Evolutionary conservation across 2,329 filamentous ascomycete genomes (phyloP), one percentile per base, ranked within the genome.

Genomic region (Sphaerulina musiva): DNA sequence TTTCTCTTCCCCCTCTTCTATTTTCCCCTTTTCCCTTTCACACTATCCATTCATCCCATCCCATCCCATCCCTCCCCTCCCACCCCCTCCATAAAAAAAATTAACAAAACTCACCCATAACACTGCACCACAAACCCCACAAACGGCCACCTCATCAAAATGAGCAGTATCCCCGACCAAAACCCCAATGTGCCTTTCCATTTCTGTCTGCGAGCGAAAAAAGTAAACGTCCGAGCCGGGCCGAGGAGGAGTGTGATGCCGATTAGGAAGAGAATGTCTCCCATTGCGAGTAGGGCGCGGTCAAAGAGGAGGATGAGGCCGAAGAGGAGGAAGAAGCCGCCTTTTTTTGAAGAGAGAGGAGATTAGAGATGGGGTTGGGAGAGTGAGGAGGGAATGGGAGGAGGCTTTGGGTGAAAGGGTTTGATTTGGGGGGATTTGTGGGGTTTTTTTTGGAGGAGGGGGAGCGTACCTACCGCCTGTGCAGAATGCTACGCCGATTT

Each of bases 251-350:
- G 86, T 31, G 91, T 95, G 26, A 98, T 83, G 71, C 93, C 93
- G 75, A 95, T 89, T 51, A 98, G 83, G 79, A 98, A 97, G 71
- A 98, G 89, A 72, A 98, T 95, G 69, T 97, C 97, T 75, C 93
- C 93, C 93, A 97, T 97, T 63, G 92, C 92, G 53, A 98, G 83
- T 89, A 97, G 91, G 67, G 93, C 89, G 62, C 93, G 84, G 74
- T 98, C 93, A 76, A 98, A 98, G 77, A 98, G 97, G 74, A 98
- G 82, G 74, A 98, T 80, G 8, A 98, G 89, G 57, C 93, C 93
- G 68, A 89, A 88, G 69, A 96, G 81, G 54, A 98, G 82, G 79
- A 98, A 98, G 78, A 97, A 85, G 62, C 87, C 89, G 72, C 92
- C 92, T 95, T 45, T 2, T 40, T n/a, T 29, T 29, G 26, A 29